Conservation (phyloP, 257 asterid genomes). For the Solanum neorickii region DNA sequence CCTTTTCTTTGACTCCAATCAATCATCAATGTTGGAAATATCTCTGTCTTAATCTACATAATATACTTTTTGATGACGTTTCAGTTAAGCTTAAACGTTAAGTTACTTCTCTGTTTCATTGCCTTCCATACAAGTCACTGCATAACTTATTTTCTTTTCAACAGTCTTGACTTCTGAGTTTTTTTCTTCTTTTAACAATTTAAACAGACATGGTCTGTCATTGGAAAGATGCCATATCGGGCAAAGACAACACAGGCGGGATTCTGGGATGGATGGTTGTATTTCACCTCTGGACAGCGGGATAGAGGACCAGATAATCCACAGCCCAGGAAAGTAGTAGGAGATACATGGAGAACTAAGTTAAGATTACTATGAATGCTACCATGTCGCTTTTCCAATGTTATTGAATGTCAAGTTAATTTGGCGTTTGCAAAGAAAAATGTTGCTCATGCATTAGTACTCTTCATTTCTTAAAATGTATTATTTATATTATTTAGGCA, state of each 20-base stretch:
- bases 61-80: not conserved
- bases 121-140: not conserved
- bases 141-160: not conserved
- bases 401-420: not conserved
- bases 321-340: conserved; percentile 53
- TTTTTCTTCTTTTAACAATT: not conserved
- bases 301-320: conserved; percentile 78
- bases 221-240: conserved; percentile 61
- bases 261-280: conserved; percentile 57
- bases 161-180: not conserved
- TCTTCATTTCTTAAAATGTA: not conserved
- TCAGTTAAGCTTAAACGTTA: not conserved
- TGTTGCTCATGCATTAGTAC: not conserved
- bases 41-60: not conserved
- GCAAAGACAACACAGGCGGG: conserved; percentile 50
- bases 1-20: not conserved
- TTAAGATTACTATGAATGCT: conserved; percentile 4
- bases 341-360: conserved; percentile 72
- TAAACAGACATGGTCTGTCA: conserved; percentile 55
- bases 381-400: not conserved
- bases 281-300: conserved; percentile 78
- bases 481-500: not conserved
- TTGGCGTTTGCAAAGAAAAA: not conserved
- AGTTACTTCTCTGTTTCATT: not conserved
- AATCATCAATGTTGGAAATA: not conserved